Evolutionary conservation across 768 basidiomycete genomes (phyloP), one percentile per base, ranked within the genome.

Genomic region (Amanita brunnescens): DNA sequence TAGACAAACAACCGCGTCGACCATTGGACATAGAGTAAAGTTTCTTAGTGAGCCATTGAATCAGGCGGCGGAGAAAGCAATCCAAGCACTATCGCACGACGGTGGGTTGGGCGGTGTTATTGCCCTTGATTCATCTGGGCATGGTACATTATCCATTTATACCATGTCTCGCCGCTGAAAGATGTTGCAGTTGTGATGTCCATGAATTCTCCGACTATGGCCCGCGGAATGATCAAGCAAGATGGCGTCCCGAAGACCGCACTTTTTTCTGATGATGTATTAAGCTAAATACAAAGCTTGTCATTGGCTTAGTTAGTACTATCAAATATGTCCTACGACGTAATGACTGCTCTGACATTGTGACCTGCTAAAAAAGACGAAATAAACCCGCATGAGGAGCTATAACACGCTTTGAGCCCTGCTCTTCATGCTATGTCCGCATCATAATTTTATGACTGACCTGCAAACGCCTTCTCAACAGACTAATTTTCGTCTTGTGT

Each of bases 171-270:
- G 16, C 2, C 35, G 14, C 24, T 51, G 9, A 38, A 30, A 32
- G 9, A 33, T 16, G 18, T 38, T 32, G 54, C 46, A 88, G 87
- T 90, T 39, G 70, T 85, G 1, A 77, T 86, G 70, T 79, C 85
- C 5, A 62, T 91, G 55, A 91, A 90, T 62, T 86, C 81, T 58
- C 69, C 75, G 16, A 86, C 89, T 6, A 91, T 91, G 89, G 91
- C 89, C 61, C 76, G 89, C 24, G 89, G 89, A 5, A 72, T 89
- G 13, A 80, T 90, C 30, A 69, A 74, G 39, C 69, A 73, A 55
- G 85, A 91, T 53, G 89, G 87, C 8, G 62, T 80, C 6, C 74
- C 86, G 0, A 78, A 78, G 64, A 86, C 83, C 0, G 89, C 87
- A 9, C 87, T 91, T 47, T 91, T 91, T 64, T 67, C 67, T 16